Conservation (phyloP, 768 basidiomycete genomes). For the Kwoniella europaea region DNA sequence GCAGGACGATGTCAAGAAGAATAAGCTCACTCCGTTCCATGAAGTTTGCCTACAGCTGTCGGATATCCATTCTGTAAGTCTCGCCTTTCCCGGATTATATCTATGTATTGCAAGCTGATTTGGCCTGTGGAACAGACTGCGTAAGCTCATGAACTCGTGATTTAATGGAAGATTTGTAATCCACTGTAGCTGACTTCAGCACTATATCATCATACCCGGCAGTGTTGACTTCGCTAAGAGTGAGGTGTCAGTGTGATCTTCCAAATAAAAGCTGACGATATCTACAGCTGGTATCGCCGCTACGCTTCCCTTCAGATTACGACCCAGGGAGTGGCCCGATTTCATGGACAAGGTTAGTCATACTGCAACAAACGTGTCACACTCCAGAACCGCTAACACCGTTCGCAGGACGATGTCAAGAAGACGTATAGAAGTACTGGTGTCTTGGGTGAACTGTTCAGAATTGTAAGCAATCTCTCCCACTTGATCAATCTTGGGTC, state of each 20-base stretch:
- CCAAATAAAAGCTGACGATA: too few species aligned
- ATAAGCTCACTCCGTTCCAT: constrained; percentile 35
- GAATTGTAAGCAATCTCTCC: constrained; percentile 34
- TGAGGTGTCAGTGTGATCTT: too few species aligned
- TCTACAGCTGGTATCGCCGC: constrained; percentile 49
- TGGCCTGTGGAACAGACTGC: constrained; percentile 26
- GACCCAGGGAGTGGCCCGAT: constrained; percentile 52
- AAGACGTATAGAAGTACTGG: constrained; percentile 47
- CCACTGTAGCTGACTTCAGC: not conserved
- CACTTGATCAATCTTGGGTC: too few species aligned
- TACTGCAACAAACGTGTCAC: too few species aligned
- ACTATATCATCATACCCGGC: not conserved
- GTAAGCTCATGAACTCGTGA: constrained; percentile 10
- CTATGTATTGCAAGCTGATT: constrained; percentile 14
- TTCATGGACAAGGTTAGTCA: constrained; percentile 59
- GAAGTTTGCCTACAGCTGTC: constrained; percentile 45
- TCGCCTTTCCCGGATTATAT: not conserved
- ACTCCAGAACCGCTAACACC: not conserved
- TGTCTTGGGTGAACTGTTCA: constrained; percentile 51
- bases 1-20: too few species aligned
- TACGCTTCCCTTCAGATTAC: constrained; percentile 27
- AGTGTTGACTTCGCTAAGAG: constrained; percentile 58
- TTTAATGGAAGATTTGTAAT: not conserved
- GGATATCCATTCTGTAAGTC: constrained; percentile 51
- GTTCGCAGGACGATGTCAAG: constrained; percentile 33